Evolutionary conservation across 768 basidiomycete genomes (phyloP), one percentile per base, ranked within the genome.

Genomic region (Gyrodon lividus): DNA sequence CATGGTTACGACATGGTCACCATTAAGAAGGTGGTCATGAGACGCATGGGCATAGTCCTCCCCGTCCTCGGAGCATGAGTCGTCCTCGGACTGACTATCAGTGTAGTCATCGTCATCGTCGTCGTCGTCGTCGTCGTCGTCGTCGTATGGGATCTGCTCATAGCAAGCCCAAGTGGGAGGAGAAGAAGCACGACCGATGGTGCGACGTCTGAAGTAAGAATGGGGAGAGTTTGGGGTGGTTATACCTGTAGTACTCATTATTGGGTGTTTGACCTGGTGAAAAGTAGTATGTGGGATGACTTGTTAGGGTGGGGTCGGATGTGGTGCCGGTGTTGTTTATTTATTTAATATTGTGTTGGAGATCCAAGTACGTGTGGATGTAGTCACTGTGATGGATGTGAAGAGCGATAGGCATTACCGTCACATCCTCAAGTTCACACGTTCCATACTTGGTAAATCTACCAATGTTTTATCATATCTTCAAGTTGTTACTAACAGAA

Each of bases 111-210:
- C n/a, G n/a, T n/a, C n/a, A n/a, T n/a, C n/a, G n/a, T n/a, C n/a
- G n/a, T n/a, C 75, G 38, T 75, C 81, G 23, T 81, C 81, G 59
- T 81, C 76, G 59, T 79, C 81, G 67, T 81, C 80, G 64, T 82
- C 76, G 65, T 79, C 81, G 70, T 75, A 82, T 55, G 83, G 85
- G 68, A 91, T 91, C 79, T 91, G 88, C 77, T 92, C 89, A 70
- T 91, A 92, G 77, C 88, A 92, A 10, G 88, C 88, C 89, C 89
- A 91, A 0, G 87, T 90, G 22, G 89, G 88, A 2, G 89, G 89
- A 3, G 87, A 89, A 16, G 89, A 83, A 34, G 89, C 89, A 46
- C 89, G 80, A 20, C 89, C 89, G 58, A 90, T 82, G 37, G 81
- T 79, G 58, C 88, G 86, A 46, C 84, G 82, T 48, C 86, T 72